Evolutionary conservation across 495 filamentous ascomycete genomes (phyloP), one percentile per base, ranked within the genome.

Genomic region (Pseudomonodictys pantanalensis): DNA sequence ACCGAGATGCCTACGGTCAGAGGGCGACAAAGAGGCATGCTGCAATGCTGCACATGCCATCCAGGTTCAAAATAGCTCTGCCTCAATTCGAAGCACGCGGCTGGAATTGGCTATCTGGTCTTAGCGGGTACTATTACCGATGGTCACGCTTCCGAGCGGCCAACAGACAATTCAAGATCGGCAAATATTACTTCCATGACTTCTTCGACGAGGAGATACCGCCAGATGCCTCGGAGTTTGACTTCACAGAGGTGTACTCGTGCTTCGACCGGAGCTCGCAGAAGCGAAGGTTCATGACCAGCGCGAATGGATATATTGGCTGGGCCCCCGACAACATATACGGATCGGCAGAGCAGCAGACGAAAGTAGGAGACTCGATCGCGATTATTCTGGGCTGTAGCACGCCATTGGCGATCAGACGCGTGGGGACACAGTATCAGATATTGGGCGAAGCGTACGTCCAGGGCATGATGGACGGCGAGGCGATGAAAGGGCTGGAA

Each of bases 291-390:
- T 18, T 52, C 2, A 52, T 52, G 49, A 2, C 17, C 17, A 52
- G 30, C 6, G 9, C 8, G 29, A 38, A 24, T 7, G 49, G 49
- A 6, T 39, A 39, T 23, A 3, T 52, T 17, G 49, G 49, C 10
- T 52, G 49, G 49, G 49, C 49, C 2, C 49, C 49, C 15, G 49
- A 52, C 24, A 39, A 52, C 23, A 24, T 24, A 4, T 39, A 52
- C 24, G 32, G 30, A 23, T 2, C n/a, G 4, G 30, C 15, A 9
- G 32, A 5, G 9, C 18, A 52, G 29, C 49, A 52, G 30, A 17
- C 32, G 1, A 3, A 11, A 26, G 9, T 23, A 10, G 49, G 49
- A 2, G 49, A 52, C 30, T 12, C 41, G 2, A 52, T 52, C 9
- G 49, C 49, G 2, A 41, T 52, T 24, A 23, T 52, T 8, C 22